These are phyloP conservation scores for Colletotrichum graminicola DNA, from an alignment of 2,329 filamentous ascomycete genomes.

Conservation along the genomic window DNA sequence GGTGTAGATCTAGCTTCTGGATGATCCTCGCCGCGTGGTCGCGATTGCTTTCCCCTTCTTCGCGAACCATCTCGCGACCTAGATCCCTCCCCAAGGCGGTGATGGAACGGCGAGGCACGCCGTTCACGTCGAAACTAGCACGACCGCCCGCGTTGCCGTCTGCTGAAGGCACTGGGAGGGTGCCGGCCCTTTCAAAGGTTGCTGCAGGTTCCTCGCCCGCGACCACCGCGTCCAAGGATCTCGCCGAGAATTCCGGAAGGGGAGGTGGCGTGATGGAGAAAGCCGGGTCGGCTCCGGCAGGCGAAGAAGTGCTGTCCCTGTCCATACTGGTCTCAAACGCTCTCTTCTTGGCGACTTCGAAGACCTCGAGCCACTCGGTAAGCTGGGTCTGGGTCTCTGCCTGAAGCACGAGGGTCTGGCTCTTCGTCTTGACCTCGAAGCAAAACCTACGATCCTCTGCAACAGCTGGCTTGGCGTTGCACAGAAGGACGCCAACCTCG, in stretches of 20 bases:
- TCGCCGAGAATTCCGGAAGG: constrained; percentile 91
- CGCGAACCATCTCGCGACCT: constrained; percentile 62
- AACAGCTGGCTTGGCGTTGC: constrained; percentile 90
- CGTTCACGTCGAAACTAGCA: constrained; percentile 78
- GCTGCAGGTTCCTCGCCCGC: constrained; percentile 60
- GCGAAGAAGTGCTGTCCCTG: constrained; percentile 59
- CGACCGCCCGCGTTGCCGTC: constrained; percentile 69
- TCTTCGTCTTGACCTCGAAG: constrained; percentile 99
- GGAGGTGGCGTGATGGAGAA: constrained; percentile 93
- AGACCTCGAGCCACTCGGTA: constrained; percentile 94
- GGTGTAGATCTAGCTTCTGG: constrained; percentile 90
- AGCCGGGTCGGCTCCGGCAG: constrained; percentile 74
- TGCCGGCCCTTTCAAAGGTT: constrained; percentile 70
- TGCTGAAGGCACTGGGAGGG: constrained; percentile 73
- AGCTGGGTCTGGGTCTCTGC: constrained; percentile 92
- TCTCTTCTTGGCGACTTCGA: constrained; percentile 93
- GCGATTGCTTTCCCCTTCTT: constrained; percentile 80
- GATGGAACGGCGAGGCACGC: constrained; percentile 65
- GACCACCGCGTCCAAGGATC: constrained; percentile 75
- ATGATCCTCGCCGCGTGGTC: constrained; percentile 92
- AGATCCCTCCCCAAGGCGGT: constrained; percentile 63
- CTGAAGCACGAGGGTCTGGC: constrained; percentile 88
- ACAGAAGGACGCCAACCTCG: constrained; percentile 93
- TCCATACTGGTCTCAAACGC: constrained; percentile 82
- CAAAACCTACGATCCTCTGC: constrained; percentile 96